phyloP scores from a whole-genome alignment of 164 flowering plant species.

The Paratinospora sagittata region DNA sequence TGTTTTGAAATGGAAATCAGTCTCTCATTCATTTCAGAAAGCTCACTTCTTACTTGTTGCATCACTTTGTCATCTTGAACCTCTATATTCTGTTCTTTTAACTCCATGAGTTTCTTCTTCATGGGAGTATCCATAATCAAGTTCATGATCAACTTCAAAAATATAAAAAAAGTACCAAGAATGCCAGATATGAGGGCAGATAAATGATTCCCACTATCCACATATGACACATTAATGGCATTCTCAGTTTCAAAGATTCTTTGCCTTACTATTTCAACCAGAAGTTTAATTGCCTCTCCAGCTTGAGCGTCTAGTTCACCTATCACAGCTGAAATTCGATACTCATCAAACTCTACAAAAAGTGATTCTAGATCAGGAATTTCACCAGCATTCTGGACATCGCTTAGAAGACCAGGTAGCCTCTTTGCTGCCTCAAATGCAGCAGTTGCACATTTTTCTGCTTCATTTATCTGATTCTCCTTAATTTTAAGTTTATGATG shows the following conservation, averaged over 20 bases:
- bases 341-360: neutral
- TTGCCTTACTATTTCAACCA: conserved; percentile 24
- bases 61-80: conserved; percentile 4
- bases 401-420: conserved; percentile 21
- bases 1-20: conserved; percentile 22
- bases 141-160: neutral
- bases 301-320: conserved; percentile 8
- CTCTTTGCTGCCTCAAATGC: conserved; percentile 27
- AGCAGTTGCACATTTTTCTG: conserved; percentile 37
- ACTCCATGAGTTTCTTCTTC: neutral
- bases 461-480: conserved; percentile 32
- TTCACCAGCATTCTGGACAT: conserved; percentile 5
- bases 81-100: neutral
- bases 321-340: conserved; percentile 5
- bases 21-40: conserved; percentile 28
- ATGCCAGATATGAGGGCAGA: neutral
- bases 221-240: conserved; percentile 20
- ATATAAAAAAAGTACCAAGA: neutral
- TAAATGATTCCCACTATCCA: neutral
- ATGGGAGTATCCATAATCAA: neutral
- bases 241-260: conserved; percentile 25
- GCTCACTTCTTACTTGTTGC: conserved; percentile 28
- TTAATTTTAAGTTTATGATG: conserved; percentile 26
- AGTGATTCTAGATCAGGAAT: conserved; percentile 4
- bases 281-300: conserved; percentile 19